A percentile compares a stretch with the other conserved stretches of the same genome.
phyloP scores from a whole-genome alignment of 257 asterid genomes.

The Capsicum baccatum region DNA sequence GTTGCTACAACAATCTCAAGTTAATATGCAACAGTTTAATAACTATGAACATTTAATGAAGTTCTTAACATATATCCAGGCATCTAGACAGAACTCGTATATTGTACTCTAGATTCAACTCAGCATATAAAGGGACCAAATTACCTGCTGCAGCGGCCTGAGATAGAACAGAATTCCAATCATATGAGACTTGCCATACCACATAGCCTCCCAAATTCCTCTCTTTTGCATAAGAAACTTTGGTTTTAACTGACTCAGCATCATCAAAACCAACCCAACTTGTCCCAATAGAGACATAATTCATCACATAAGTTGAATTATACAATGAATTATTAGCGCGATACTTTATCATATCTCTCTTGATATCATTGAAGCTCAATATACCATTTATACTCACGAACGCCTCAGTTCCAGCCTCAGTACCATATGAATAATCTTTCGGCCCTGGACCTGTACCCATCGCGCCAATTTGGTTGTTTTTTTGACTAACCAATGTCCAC shows the following conservation, averaged over 20 bases:
- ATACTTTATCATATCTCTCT: conserved; percentile 6
- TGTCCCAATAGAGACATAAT: conserved; percentile 26
- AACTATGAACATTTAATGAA: too few relatives aligned
- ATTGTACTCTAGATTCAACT: not conserved
- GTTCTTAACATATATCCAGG: too few relatives aligned
- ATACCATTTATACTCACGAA: not conserved
- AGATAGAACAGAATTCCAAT: conserved; percentile 34
- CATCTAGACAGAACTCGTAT: not conserved
- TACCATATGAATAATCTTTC: not conserved
- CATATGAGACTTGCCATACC: conserved; percentile 30
- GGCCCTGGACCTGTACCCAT: not conserved
- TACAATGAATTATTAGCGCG: conserved; percentile 10
- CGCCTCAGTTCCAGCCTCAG: not conserved
- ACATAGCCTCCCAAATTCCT: conserved; percentile 30
- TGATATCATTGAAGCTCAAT: not conserved
- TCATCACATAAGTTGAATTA: conserved; percentile 35
- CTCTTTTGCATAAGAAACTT: conserved; percentile 37
- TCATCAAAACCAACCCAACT: conserved; percentile 39
- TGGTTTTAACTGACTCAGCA: conserved; percentile 34
- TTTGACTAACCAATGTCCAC: conserved; percentile 21
- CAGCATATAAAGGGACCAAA: not conserved
- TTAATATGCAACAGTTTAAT: too few relatives aligned
- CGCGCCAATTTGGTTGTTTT: conserved; percentile 16
- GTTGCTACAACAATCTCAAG: too few relatives aligned
- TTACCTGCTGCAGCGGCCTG: conserved; percentile 25